Evolutionary conservation across 2,329 filamentous ascomycete genomes (phyloP), one percentile per base, ranked within the genome.

Genomic region (Clarireedia paspali): DNA sequence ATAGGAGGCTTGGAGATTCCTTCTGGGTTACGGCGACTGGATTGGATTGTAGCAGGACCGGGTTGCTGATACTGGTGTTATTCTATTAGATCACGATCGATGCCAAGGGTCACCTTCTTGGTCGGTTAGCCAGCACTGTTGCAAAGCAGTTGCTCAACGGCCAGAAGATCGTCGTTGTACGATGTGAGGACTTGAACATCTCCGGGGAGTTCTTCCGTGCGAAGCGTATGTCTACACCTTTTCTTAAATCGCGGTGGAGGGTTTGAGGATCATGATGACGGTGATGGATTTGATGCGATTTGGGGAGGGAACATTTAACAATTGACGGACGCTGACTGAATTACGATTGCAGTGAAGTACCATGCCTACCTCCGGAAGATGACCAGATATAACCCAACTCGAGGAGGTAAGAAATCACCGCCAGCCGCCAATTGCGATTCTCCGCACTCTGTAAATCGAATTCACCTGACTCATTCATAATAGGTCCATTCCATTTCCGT

Each of bases 181-280:
- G 94, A 83, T 95, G 89, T 80, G 94, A 99, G 82, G 91, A 90
- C 72, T 86, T 99, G 77, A 99, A 99, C 87, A 99, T 99, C 85
- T 99, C 94, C 70, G 94, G 94, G 81, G 94, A 97, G 84, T 99
- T 99, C 89, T 99, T 99, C 89, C 91, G 94, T 78, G 87, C 92
- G 70, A 99, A 99, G 88, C 88, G 94, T 99, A 96, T 79, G 92
- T 23, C 26, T 59, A 55, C 57, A 63, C 48, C 54, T 44, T 50
- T 57, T 48, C 17, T 39, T 38, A 3, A 44, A 49, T 26, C 39
- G 53, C 34, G 34, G 42, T 48, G 39, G 47, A 20, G 55, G n/a
- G 53, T 51, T 40, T 56, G 51, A 57, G 53, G 59, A 30, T 12
- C 7, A 30, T 10, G 45, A 30, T 30, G 27, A 30, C 27, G 45